Conservation (phyloP, 1,284 basidiomycete species). For the Abortiporus biennis region DNA sequence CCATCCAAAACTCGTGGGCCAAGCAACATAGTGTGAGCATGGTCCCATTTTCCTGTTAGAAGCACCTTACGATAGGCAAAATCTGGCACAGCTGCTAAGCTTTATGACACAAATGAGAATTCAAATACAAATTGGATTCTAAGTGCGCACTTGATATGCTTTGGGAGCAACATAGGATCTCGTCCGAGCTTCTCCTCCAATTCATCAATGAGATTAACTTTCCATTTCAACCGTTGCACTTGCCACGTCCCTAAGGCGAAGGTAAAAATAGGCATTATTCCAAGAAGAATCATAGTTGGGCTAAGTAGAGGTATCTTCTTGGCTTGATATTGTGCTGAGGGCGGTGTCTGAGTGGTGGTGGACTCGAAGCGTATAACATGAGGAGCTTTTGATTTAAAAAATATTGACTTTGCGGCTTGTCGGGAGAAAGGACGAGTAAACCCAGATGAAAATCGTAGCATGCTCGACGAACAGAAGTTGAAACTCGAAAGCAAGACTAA, state of each 20-base stretch:
- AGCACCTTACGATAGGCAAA: slow-evolving; percentile 84
- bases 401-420: not conserved
- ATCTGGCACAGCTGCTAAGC: slow-evolving; percentile 73
- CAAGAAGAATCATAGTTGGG: slow-evolving; percentile 76
- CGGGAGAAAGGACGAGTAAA: not conserved
- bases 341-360: slow-evolving; percentile 16
- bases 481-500: too few species aligned
- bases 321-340: slow-evolving; percentile 38
- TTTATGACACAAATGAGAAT: slow-evolving; percentile 15
- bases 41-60: slow-evolving; percentile 75
- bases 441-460: not conserved
- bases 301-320: slow-evolving; percentile 54
- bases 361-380: slow-evolving; percentile 12
- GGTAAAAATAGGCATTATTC: slow-evolving; percentile 86
- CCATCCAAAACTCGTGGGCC: slow-evolving; percentile 87
- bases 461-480: not conserved
- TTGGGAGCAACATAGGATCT: slow-evolving; percentile 76
- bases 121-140: slow-evolving; percentile 6
- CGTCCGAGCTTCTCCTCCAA: slow-evolving; percentile 87
- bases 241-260: slow-evolving; percentile 96
- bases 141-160: slow-evolving; percentile 78
- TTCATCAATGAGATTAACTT: slow-evolving; percentile 90
- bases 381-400: slow-evolving; percentile 7
- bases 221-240: slow-evolving; percentile 89
- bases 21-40: slow-evolving; percentile 73